These are phyloP conservation scores for Kluyveromyces sp. DNA, from an alignment of 1,139 yeast genomes.

Conservation along the genomic window DNA sequence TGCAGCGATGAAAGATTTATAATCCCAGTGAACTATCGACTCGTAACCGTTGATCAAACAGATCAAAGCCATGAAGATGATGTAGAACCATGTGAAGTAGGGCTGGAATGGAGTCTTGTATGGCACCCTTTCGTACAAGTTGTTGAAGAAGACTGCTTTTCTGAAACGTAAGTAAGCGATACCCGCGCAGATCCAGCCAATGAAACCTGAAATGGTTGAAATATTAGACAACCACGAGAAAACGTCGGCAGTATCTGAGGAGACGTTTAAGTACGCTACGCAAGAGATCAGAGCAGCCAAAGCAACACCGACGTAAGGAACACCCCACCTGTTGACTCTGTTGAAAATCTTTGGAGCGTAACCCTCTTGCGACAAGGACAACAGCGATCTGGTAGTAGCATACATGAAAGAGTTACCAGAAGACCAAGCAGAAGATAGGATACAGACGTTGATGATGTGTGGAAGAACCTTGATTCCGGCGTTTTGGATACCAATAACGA, in stretches of 20 bases:
- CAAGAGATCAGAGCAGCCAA: constrained; percentile 32
- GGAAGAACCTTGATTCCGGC: constrained; percentile 47
- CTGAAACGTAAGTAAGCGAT: constrained; percentile 61
- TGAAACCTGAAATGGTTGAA: constrained; percentile 67
- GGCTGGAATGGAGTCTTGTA: constrained; percentile 45
- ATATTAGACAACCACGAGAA: constrained; percentile 73
- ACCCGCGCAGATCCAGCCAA: constrained; percentile 65
- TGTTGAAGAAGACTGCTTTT: constrained; percentile 48
- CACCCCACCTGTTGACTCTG: constrained; percentile 38
- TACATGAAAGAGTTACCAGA: constrained; percentile 43
- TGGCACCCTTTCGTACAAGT: constrained; percentile 44
- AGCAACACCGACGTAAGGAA: constrained; percentile 38
- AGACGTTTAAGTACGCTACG: constrained; percentile 37
- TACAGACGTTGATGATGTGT: constrained; percentile 44
- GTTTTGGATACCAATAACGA: constrained; percentile 45
- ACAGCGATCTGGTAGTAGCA: constrained; percentile 39
- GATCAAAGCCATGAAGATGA: constrained; percentile 39
- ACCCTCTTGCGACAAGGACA: constrained; percentile 42
- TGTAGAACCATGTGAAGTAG: constrained; percentile 42
- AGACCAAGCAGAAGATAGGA: constrained; percentile 47
- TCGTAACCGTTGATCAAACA: constrained; percentile 55
- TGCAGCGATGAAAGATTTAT: constrained; percentile 50
- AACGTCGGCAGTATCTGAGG: constrained; percentile 37
- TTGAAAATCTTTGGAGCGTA: constrained; percentile 44
- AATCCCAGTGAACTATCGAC: constrained; percentile 42